A percentile compares a stretch with the other conserved stretches of the same genome.
These are phyloP conservation scores for Dactylis glomerata DNA, from an alignment of 176 grass and related monocot species.

Conservation along the genomic window DNA sequence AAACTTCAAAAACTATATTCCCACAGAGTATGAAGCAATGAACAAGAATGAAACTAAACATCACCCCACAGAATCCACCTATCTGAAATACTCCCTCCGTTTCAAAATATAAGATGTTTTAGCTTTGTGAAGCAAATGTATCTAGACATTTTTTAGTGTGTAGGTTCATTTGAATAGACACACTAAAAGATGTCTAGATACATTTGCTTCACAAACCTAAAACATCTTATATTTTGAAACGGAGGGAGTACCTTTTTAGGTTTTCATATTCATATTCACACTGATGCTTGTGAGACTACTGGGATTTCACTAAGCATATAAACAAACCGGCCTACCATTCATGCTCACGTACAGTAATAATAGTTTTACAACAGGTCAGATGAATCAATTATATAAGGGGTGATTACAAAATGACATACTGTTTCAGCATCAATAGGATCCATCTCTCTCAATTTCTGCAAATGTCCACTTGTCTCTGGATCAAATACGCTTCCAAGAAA, in stretches of 20 bases:
- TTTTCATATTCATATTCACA: background rate
- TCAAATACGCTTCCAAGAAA: conserved; percentile 95
- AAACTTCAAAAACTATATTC: background rate
- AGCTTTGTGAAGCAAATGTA: no score
- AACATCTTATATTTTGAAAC: no score
- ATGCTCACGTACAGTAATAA: background rate
- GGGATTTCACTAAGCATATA: background rate
- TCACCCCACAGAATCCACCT: background rate
- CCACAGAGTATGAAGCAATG: background rate
- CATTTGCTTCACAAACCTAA: no score
- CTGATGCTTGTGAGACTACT: background rate
- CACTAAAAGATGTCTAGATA: no score
- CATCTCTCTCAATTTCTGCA: conserved; percentile 76
- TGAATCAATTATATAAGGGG: background rate
- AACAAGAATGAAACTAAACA: background rate
- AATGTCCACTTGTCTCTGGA: conserved; percentile 63
- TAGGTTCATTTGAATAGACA: no score
- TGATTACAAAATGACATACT: conserved; percentile 42
- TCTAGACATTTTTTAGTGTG: no score
- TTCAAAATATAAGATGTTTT: no score
- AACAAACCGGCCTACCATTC: background rate
- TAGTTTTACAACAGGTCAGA: background rate
- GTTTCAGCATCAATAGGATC: conserved; percentile 89
- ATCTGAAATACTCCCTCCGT: background rate
- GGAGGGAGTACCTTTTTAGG: no score